phyloP scores from a whole-genome alignment of 345 rosid genomes.

The Eucalyptus camaldulensis region DNA sequence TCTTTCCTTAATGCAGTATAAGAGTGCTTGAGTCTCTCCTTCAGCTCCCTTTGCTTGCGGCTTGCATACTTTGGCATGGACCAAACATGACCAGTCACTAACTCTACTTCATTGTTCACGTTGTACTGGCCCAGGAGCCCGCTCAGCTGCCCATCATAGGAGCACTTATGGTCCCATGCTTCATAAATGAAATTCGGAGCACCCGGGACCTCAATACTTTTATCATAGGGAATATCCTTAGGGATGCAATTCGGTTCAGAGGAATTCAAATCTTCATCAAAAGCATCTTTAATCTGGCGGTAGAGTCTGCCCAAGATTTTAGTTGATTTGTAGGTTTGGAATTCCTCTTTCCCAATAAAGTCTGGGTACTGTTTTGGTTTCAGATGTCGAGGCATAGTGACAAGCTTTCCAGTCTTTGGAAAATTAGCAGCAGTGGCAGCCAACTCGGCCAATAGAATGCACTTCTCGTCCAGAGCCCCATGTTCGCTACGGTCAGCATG shows the following conservation, averaged over 20 bases:
- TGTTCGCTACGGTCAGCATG: conserved; percentile 68
- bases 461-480: conserved; percentile 68
- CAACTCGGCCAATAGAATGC: conserved; percentile 56
- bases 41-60: conserved; percentile 60
- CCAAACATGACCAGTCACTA: conserved; percentile 89
- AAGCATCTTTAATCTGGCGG: conserved; percentile 44
- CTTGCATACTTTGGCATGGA: conserved; percentile 70
- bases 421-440: conserved; percentile 93
- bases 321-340: conserved; percentile 55
- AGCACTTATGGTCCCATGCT: conserved; percentile 76
- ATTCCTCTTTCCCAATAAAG: conserved; percentile 77
- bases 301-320: conserved; percentile 80
- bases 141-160: conserved; percentile 52
- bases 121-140: conserved; percentile 69
- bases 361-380: conserved; percentile 83
- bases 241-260: conserved; percentile 16
- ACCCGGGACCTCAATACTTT: conserved; percentile 39
- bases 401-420: conserved; percentile 83
- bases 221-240: conserved; percentile 46
- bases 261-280: conserved; percentile 29
- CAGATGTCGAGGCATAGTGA: conserved; percentile 47
- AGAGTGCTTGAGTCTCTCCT: conserved; percentile 66
- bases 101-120: conserved; percentile 78
- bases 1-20: conserved; percentile 65
- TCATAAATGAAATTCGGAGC: conserved; percentile 36